A percentile compares a stretch with the other conserved stretches of the same genome.
Evolutionary conservation across 108 stramenopile species (phyloP).

Genomic region (Chaetoceros tenuissimus): DNA sequence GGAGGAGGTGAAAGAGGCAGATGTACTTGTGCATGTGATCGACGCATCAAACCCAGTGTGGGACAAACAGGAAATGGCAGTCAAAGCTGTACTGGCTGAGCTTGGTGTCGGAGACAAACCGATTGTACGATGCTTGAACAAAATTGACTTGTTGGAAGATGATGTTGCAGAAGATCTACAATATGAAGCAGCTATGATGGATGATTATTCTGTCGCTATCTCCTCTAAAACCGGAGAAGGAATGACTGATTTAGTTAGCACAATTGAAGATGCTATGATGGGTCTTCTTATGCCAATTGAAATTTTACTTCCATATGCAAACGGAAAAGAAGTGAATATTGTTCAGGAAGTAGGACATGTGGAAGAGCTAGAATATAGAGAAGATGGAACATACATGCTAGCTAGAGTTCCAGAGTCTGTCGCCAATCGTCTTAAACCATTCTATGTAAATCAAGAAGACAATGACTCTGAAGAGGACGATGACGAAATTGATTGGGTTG

Average conservation of each 20-base stretch:
- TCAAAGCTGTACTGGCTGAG: constrained; percentile 53
- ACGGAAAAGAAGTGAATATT: constrained; percentile 67
- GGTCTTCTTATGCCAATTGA: constrained; percentile 66
- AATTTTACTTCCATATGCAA: constrained; percentile 61
- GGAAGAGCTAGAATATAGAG: constrained; percentile 70
- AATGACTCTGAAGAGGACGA: constrained; percentile 1
- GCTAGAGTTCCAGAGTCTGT: constrained; percentile 59
- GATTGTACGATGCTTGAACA: constrained; percentile 72
- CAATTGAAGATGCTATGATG: constrained; percentile 59
- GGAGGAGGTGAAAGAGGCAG: constrained; percentile 89
- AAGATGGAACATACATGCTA: constrained; percentile 58
- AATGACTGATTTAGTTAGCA: constrained; percentile 65
- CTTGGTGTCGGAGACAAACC: constrained; percentile 71
- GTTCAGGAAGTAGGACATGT: constrained; percentile 80
- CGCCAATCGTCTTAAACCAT: constrained; percentile 61
- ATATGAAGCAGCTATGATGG: constrained; percentile 48
- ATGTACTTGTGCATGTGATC: constrained; percentile 88
- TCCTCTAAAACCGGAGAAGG: constrained; percentile 66
- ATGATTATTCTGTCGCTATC: constrained; percentile 56
- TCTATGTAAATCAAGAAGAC: constrained; percentile 14
- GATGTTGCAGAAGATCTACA: constrained; percentile 57
- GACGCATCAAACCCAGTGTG: constrained; percentile 82
- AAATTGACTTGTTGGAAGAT: constrained; percentile 57
- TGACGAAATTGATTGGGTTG: constrained; percentile 63
- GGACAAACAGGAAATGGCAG: constrained; percentile 79